Evolutionary conservation across 345 rosid genomes (phyloP).

Genomic region (Boechera divaricarpa): DNA sequence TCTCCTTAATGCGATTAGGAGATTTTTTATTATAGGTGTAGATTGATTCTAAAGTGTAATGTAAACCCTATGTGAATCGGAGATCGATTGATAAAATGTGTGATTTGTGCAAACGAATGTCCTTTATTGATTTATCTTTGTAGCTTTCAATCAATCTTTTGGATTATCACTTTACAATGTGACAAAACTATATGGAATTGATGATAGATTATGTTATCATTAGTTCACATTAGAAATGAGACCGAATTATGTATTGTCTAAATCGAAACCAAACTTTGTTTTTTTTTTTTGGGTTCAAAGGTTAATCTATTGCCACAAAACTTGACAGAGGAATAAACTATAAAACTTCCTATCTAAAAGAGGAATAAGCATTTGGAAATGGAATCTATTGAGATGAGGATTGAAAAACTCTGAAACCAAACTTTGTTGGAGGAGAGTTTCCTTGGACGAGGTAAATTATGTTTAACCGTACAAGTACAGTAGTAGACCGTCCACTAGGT

Average conservation of each 20-base stretch:
- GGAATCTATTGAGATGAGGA: background rate
- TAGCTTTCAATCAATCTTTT: constrained; percentile 9
- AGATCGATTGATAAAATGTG: background rate
- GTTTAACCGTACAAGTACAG: constrained; percentile 8
- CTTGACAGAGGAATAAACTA: background rate
- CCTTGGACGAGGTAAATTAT: constrained; percentile 3
- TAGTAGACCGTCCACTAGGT: constrained; percentile 32
- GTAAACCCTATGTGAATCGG: constrained; percentile 7
- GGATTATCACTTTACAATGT: background rate
- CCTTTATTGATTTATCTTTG: background rate
- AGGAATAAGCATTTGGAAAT: background rate
- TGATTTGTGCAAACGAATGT: background rate
- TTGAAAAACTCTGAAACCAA: background rate
- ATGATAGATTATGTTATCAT: background rate
- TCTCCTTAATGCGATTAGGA: background rate
- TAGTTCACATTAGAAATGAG: background rate
- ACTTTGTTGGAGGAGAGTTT: constrained; percentile 10
- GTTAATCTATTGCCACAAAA: background rate
- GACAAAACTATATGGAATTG: background rate
- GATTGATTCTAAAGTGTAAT: background rate
- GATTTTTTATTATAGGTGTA: background rate
- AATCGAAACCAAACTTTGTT: background rate
- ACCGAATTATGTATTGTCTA: background rate
- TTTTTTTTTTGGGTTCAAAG: background rate
- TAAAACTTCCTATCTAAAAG: background rate